Conservation (phyloP, 495 filamentous ascomycete genomes). For the Penicillium soppii region DNA sequence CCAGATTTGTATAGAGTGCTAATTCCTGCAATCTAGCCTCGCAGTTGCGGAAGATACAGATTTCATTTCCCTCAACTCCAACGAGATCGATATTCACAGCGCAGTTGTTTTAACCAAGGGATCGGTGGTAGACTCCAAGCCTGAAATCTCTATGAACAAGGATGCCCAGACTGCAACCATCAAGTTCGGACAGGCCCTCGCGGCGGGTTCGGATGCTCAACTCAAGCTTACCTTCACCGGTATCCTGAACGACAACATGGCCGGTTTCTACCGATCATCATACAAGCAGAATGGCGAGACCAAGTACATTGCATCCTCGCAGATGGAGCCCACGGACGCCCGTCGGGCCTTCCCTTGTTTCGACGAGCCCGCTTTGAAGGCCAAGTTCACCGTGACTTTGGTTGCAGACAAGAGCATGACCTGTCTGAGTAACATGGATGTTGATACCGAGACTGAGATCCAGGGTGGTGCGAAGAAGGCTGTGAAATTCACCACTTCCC, state of each 20-base stretch:
- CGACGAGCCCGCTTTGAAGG: conserved; percentile 69
- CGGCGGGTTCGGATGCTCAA: conserved; percentile 58
- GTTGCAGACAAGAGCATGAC: conserved; percentile 61
- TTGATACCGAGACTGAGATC: conserved; percentile 55
- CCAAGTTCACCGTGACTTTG: conserved; percentile 63
- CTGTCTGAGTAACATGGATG: conserved; percentile 71
- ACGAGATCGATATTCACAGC: conserved; percentile 81
- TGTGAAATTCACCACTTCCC: conserved; percentile 66
- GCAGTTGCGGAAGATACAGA: conserved; percentile 82
- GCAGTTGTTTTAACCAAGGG: conserved; percentile 58
- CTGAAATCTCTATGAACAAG: conserved; percentile 54
- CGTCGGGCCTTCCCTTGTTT: conserved; percentile 68
- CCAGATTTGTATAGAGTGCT: neutral
- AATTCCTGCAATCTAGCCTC: conserved; percentile 44
- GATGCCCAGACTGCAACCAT: conserved; percentile 60
- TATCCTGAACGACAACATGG: conserved; percentile 66
- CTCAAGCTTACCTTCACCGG: conserved; percentile 62
- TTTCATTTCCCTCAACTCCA: conserved; percentile 82
- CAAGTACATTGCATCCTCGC: conserved; percentile 61
- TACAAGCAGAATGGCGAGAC: conserved; percentile 59
- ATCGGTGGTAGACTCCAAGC: conserved; percentile 49
- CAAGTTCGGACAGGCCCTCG: conserved; percentile 56
- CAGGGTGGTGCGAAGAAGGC: conserved; percentile 57
- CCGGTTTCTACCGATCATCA: conserved; percentile 67
- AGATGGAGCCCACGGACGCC: conserved; percentile 68